Conservation (phyloP, 176 grass and related monocot species). For the Canna indica region DNA sequence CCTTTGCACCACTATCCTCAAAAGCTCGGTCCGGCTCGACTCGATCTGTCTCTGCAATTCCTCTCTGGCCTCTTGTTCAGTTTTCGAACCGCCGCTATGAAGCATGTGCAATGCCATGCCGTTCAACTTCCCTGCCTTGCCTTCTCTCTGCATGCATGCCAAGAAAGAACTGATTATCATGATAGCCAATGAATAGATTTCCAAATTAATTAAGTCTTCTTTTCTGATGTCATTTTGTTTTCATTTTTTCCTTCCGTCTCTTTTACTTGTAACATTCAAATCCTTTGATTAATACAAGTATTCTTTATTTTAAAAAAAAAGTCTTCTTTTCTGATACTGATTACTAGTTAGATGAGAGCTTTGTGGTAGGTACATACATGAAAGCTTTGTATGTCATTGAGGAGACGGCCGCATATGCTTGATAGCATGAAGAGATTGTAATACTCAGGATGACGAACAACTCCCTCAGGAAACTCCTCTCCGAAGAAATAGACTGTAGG, state of each 20-base stretch:
- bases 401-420: slow-evolving; percentile 47
- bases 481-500: slow-evolving; percentile 52
- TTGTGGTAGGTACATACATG: too few species aligned
- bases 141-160: slow-evolving; percentile 69
- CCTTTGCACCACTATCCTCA: slow-evolving; percentile 38
- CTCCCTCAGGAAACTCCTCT: slow-evolving; percentile 22
- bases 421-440: slow-evolving; percentile 37
- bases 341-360: too few species aligned
- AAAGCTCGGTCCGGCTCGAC: slow-evolving; percentile 29
- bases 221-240: too few species aligned
- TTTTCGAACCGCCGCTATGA: slow-evolving; percentile 26
- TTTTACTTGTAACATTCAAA: too few species aligned
- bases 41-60: slow-evolving; percentile 20
- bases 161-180: too few species aligned
- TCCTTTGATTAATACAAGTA: too few species aligned
- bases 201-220: too few species aligned
- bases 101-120: slow-evolving; percentile 29
- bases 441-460: slow-evolving; percentile 35
- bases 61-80: slow-evolving; percentile 29
- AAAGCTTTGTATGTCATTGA: slow-evolving; percentile 46
- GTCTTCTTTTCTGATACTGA: neutral
- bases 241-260: too few species aligned
- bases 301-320: too few species aligned
- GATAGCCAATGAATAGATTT: too few species aligned
- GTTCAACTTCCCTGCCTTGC: slow-evolving; percentile 50